Base-by-base conservation (phyloP, 2,329 filamentous ascomycete species). In the Escovopsis sp. region DNA sequence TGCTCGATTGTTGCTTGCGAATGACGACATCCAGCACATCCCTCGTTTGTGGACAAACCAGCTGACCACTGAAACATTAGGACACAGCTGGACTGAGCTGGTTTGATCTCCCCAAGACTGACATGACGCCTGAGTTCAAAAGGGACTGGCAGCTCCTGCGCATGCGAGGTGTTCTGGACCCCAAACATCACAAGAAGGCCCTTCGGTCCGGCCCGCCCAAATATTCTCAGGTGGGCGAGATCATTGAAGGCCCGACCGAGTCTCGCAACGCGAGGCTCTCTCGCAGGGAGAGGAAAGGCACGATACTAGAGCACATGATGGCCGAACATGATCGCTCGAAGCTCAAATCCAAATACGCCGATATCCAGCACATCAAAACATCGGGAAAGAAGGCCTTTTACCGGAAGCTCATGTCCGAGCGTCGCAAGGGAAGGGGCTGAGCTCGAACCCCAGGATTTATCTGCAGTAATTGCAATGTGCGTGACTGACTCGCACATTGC, bases 101-200 rank as follows among this genome's bases (percentile, higher is more conserved):
- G 89, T 96, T 82, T 65, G 75, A 93, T 53, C 70, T 98, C 42
- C 88, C 88, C 6, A 80, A 80, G 54, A 95, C 89, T 26, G 71
- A 85, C 40, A 64, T 94, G 40, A 94, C 87, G 0, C 77, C 86
- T 8, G 80, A 93, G 55, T 69, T 95, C 47, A 94, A 88, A 63
- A 75, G 86, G 51, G 89, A 98, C 58, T 69, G 95, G 40, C 87
- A 95, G 61, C 69, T 96, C 10, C 68, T 98, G 45, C 80, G 85
- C 50, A 89, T 95, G 82, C 79, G 91, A 59, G 81, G 80, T 43
- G 80, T 94, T 18, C 70, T 96, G 19, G 89, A 96, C 51, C 80
- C 87, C 1, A 89, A 96, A 59, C 83, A 89, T 55, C 94, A 94
- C 69, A 93, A 89, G 60, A 96, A 95, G 61, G 80, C 89, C 41